phyloP scores from a whole-genome alignment of 108 stramenopile genomes.

The Epipyxis sp. region DNA sequence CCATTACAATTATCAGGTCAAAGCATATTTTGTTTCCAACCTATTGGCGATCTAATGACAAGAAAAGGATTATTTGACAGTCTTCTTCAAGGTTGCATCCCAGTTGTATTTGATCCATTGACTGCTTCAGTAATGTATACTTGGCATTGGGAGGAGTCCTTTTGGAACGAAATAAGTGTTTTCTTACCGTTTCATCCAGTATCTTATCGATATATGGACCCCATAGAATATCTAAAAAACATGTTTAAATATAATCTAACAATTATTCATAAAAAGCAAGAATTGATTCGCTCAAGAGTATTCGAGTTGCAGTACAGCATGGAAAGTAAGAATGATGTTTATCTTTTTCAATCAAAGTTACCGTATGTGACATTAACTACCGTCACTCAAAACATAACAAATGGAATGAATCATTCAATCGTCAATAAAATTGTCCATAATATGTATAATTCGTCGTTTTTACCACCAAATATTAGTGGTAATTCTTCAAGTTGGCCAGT shows the following conservation, averaged over 20 bases:
- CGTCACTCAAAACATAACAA: not conserved
- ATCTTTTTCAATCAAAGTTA: not conserved
- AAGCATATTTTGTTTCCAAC: slow-evolving; percentile 5
- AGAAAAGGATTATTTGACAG: not conserved
- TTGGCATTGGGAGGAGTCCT: slow-evolving; percentile 23
- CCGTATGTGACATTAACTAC: not conserved
- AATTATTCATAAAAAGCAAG: not conserved
- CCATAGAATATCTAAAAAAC: not conserved
- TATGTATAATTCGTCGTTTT: too few relatives aligned
- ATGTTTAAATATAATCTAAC: not conserved
- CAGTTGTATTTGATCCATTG: slow-evolving; percentile 14
- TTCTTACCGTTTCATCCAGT: not conserved
- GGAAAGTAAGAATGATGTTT: not conserved
- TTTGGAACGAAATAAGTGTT: not conserved
- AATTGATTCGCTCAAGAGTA: not conserved
- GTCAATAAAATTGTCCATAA: not conserved
- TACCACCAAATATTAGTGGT: not conserved
- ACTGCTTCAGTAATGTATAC: slow-evolving; percentile 11
- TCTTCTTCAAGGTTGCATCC: slow-evolving; percentile 11
- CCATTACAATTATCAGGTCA: not conserved
- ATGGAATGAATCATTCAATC: not conserved
- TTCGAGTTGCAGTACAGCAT: slow-evolving; percentile 21
- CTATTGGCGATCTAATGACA: slow-evolving; percentile 8
- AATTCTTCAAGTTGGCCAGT: not conserved
- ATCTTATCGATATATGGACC: not conserved